phyloP scores from a whole-genome alignment of 2,329 filamentous ascomycete species.

The Orbilia oligospora region DNA sequence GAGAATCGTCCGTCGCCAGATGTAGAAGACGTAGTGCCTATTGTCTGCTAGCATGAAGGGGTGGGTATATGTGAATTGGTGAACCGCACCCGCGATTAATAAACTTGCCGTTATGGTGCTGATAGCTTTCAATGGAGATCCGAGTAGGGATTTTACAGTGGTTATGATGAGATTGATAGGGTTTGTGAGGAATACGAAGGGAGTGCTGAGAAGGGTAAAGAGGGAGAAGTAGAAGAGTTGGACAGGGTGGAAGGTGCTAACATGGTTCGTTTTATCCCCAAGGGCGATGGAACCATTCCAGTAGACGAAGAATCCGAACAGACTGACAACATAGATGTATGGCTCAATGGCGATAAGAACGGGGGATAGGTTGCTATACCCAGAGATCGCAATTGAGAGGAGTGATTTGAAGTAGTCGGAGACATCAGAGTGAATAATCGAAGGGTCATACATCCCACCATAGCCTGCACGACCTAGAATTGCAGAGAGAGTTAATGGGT shows the following conservation, averaged over 20 bases:
- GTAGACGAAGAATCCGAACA: conserved; percentile 81
- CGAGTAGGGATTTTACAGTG: conserved; percentile 51
- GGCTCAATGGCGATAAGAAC: conserved; percentile 69
- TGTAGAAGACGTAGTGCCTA: conserved; percentile 95
- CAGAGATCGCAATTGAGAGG: conserved; percentile 76
- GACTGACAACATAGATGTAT: conserved; percentile 74
- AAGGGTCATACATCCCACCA: conserved; percentile 53
- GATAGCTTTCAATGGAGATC: conserved; percentile 34
- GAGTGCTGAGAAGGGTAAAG: conserved; percentile 89
- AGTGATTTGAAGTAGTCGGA: conserved; percentile 73
- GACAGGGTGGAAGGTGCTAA: conserved; percentile 87
- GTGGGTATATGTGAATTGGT: conserved; percentile 92
- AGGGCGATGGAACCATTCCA: conserved; percentile 95
- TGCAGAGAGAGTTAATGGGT: conserved; percentile 42
- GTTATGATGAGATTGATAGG: conserved; percentile 37
- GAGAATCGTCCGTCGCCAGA: conserved; percentile 87
- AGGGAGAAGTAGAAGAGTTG: conserved; percentile 98
- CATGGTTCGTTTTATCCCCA: conserved; percentile 93
- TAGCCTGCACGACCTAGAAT: conserved; percentile 29
- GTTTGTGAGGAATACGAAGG: conserved; percentile 76
- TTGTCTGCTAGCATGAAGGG: conserved; percentile 98
- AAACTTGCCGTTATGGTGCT: conserved; percentile 66
- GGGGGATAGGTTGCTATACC: conserved; percentile 69
- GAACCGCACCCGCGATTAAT: conserved; percentile 72
- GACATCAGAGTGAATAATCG: conserved; percentile 62